phyloP scores from a whole-genome alignment of 129 eudicot genomes.

The Kitagawia praeruptora region DNA sequence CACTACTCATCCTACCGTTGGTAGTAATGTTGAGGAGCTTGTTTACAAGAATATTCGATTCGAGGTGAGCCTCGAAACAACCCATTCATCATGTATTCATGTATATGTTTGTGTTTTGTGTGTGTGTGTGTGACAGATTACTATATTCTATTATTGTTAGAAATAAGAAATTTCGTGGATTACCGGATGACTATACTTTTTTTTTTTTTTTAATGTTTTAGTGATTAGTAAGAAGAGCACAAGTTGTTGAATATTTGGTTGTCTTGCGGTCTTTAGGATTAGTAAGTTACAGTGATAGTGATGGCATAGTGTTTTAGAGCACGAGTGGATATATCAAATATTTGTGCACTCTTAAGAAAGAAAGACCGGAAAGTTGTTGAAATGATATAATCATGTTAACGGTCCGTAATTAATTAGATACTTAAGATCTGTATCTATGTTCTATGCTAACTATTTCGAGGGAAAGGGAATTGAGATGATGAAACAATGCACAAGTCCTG shows the following conservation, averaged over 20 bases:
- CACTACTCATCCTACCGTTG: slow-evolving; percentile 95
- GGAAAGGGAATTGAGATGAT: neutral
- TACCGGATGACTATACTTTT: too few species aligned
- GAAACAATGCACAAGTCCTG: neutral
- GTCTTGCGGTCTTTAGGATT: neutral
- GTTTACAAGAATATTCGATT: slow-evolving; percentile 92
- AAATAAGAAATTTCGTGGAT: neutral
- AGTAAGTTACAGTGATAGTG: too few species aligned
- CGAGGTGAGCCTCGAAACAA: slow-evolving; percentile 37
- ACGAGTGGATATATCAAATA: neutral
- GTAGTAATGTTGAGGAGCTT: slow-evolving; percentile 96
- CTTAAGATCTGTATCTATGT: too few species aligned
- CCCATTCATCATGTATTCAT: neutral
- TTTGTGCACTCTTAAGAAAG: neutral
- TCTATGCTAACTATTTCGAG: neutral
- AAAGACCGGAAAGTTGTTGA: neutral
- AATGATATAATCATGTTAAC: neutral
- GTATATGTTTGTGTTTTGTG: neutral
- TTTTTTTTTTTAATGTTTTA: too few species aligned
- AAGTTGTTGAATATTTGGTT: neutral
- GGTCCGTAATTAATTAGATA: too few species aligned
- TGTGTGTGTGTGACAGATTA: neutral
- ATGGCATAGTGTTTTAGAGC: neutral
- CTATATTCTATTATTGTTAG: neutral
- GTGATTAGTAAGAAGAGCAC: neutral